Evolutionary conservation across 1,139 yeast genomes (phyloP).

Genomic region (Zygosaccharomyces sapae): DNA sequence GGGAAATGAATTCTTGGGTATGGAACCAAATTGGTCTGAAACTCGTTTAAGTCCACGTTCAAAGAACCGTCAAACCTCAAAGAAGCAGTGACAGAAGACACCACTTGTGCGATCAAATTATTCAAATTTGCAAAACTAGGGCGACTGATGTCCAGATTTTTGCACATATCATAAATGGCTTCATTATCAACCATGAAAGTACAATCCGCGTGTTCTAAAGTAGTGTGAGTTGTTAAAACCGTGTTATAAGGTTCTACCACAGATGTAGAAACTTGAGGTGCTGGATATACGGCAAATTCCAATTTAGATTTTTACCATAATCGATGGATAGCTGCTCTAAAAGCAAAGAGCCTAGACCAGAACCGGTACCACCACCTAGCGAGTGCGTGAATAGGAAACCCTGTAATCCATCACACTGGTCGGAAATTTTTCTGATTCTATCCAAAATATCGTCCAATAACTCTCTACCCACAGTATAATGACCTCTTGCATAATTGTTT

Average conservation of each 20-base stretch:
- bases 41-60: slow-evolving; percentile 93
- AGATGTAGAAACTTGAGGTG: slow-evolving; percentile 93
- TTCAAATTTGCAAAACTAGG: slow-evolving; percentile 84
- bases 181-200: slow-evolving; percentile 98
- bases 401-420: slow-evolving; percentile 96
- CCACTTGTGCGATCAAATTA: slow-evolving; percentile 94
- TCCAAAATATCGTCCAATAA: slow-evolving; percentile 90
- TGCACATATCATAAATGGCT: slow-evolving; percentile 97
- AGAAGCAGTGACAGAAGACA: slow-evolving; percentile 96
- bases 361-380: slow-evolving; percentile 99
- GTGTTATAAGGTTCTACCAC: slow-evolving; percentile 98
- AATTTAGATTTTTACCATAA: slow-evolving; percentile 92
- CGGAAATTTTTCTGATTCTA: slow-evolving; percentile 93
- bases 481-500: slow-evolving; percentile 98
- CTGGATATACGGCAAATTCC: slow-evolving; percentile 97
- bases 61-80: slow-evolving; percentile 95
- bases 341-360: slow-evolving; percentile 93
- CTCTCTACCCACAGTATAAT: slow-evolving; percentile 96
- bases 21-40: slow-evolving; percentile 97
- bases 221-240: slow-evolving; percentile 92
- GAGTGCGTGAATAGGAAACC: slow-evolving; percentile 97
- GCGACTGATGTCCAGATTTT: slow-evolving; percentile 87
- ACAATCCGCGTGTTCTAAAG: slow-evolving; percentile 97
- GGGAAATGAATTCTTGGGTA: slow-evolving; percentile 99
- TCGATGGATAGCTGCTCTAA: slow-evolving; percentile 89